A percentile compares a stretch with the other conserved stretches of the same genome.
phyloP scores from a whole-genome alignment of 2,329 filamentous ascomycete genomes.

The Xylaria sp. region DNA sequence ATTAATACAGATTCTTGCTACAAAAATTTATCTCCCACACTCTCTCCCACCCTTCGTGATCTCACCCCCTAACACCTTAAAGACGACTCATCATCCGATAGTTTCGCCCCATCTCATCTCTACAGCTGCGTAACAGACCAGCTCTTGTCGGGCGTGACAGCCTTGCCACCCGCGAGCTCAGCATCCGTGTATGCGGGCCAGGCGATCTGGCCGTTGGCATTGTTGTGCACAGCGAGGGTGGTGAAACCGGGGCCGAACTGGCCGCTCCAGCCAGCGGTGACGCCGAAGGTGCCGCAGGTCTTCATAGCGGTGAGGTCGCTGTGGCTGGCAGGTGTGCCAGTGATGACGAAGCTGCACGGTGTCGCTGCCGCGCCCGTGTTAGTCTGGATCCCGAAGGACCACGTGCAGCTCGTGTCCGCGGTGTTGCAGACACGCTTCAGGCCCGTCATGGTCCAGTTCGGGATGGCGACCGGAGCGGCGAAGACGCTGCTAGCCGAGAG shows the following conservation, averaged over 20 bases:
- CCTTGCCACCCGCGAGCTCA: constrained; percentile 57
- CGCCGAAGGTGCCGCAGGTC: constrained; percentile 61
- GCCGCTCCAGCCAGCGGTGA: constrained; percentile 66
- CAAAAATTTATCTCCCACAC: neutral
- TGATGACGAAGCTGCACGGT: constrained; percentile 56
- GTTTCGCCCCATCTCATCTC: neutral
- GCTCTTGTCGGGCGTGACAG: constrained; percentile 59
- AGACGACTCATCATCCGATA: neutral
- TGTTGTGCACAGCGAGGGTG: constrained; percentile 62
- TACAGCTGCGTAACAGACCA: constrained; percentile 41
- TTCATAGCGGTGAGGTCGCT: constrained; percentile 52
- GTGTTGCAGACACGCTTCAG: constrained; percentile 55
- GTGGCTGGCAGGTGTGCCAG: constrained; percentile 50
- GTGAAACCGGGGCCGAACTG: constrained; percentile 68
- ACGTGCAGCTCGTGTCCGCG: constrained; percentile 54
- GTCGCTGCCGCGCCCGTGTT: constrained; percentile 42
- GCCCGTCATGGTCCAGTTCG: constrained; percentile 54
- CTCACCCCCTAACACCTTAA: neutral
- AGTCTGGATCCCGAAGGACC: constrained; percentile 57
- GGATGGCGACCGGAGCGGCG: constrained; percentile 47
- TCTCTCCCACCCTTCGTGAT: neutral
- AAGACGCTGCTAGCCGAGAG: constrained; percentile 44
- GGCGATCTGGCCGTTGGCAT: constrained; percentile 56
- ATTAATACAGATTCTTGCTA: neutral
- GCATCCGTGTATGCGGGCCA: constrained; percentile 66